A percentile compares a stretch with the other conserved stretches of the same genome.
Conservation (phyloP, 208 protist genomes). For the Crithidia bombi region DNA sequence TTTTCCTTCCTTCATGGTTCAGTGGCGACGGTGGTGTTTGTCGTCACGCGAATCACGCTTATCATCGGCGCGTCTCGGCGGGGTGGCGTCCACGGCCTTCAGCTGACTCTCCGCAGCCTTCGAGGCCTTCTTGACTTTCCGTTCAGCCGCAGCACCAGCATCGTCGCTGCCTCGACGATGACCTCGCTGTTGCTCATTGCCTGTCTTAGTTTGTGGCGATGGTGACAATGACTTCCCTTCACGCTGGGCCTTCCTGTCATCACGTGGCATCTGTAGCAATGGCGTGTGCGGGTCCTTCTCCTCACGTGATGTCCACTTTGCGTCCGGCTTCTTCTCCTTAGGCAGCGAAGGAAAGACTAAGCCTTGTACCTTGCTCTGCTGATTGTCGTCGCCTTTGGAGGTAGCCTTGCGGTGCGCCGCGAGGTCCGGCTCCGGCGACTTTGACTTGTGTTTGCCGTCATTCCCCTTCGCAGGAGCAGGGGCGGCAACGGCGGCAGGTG, state of each 20-base stretch:
- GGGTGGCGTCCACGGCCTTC: background rate
- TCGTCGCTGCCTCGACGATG: background rate
- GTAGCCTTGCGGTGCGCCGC: too few relatives aligned
- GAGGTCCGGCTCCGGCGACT: background rate
- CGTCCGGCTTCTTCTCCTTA: background rate
- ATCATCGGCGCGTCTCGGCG: background rate
- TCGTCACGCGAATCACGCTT: background rate
- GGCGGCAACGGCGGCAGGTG: background rate
- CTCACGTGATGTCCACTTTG: background rate
- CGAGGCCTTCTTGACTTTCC: background rate
- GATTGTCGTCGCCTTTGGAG: background rate
- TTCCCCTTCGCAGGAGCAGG: background rate
- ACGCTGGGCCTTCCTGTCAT: background rate
- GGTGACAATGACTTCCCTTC: background rate
- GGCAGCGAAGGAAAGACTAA: background rate
- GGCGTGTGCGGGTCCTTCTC: background rate
- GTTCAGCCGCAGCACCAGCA: background rate
- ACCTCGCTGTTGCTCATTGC: background rate
- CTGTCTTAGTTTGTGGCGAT: background rate
- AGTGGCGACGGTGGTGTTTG: background rate
- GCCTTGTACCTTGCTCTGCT: background rate
- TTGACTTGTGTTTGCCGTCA: background rate
- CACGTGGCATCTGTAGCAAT: background rate
- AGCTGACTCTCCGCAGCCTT: background rate
- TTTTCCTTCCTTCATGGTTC: background rate